Evolutionary conservation across 2,329 filamentous ascomycete genomes (phyloP).

Genomic region (Decorospora gaudefroyi): DNA sequence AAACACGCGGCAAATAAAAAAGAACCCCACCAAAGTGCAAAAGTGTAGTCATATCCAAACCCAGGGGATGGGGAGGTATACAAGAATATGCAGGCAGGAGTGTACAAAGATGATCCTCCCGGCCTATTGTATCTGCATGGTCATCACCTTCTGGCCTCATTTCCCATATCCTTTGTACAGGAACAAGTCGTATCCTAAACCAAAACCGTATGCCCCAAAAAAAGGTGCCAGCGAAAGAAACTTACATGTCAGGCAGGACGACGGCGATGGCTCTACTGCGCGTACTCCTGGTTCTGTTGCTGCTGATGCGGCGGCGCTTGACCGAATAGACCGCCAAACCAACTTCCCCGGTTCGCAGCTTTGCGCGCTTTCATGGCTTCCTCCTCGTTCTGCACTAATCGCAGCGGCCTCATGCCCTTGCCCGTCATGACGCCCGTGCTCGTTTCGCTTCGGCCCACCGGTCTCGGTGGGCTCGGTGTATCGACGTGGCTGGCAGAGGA

Average conservation of each 20-base stretch:
- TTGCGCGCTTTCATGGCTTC: slow-evolving; percentile 48
- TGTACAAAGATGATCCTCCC: background rate
- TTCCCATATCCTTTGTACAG: no score
- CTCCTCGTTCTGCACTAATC: slow-evolving; percentile 76
- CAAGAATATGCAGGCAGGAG: slow-evolving; percentile 4
- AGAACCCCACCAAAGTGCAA: background rate
- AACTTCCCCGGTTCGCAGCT: slow-evolving; percentile 52
- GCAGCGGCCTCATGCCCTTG: slow-evolving; percentile 78
- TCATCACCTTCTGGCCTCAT: no score
- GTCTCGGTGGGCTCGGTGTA: slow-evolving; percentile 57
- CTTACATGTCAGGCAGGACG: no score
- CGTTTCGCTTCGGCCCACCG: slow-evolving; percentile 56
- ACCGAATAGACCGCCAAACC: slow-evolving; percentile 54
- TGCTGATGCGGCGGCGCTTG: slow-evolving; percentile 32
- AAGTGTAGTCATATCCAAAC: slow-evolving; percentile 1
- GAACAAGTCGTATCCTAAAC: background rate
- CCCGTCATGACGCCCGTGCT: slow-evolving; percentile 53
- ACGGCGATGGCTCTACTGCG: slow-evolving; percentile 8
- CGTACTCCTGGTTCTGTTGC: slow-evolving; percentile 22
- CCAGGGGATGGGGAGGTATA: slow-evolving; percentile 6
- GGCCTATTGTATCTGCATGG: slow-evolving; percentile 3
- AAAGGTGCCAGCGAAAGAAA: no score
- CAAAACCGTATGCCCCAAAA: background rate
- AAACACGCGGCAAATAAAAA: background rate
- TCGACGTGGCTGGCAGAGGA: slow-evolving; percentile 39